Evolutionary conservation across 768 basidiomycete genomes (phyloP).

Genomic region (Boletus reticulatus): DNA sequence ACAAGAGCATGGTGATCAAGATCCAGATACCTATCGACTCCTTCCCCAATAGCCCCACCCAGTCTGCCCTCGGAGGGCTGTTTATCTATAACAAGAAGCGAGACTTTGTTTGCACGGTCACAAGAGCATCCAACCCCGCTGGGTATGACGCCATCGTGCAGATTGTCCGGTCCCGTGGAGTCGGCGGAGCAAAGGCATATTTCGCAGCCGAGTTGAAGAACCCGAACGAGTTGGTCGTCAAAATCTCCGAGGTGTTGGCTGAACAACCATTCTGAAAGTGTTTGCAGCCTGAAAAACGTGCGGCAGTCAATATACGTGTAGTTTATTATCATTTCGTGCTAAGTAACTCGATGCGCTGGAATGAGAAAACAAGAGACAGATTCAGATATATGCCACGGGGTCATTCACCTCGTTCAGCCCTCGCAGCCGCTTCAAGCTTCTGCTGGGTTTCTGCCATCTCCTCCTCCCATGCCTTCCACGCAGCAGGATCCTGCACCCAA

Average conservation of each 20-base stretch:
- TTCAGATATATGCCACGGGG: not conserved
- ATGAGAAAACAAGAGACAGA: not conserved
- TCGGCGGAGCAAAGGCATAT: slow-evolving; percentile 48
- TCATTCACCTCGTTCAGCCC: not conserved
- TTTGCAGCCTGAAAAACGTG: not conserved
- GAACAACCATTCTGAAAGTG: slow-evolving; percentile 50
- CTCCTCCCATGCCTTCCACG: slow-evolving; percentile 43
- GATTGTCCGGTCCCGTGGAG: slow-evolving; percentile 41
- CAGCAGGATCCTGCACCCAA: slow-evolving; percentile 34
- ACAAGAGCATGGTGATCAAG: slow-evolving; percentile 51
- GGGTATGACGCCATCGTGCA: slow-evolving; percentile 42
- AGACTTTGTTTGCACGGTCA: slow-evolving; percentile 47
- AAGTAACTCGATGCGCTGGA: not conserved
- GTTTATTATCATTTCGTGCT: not conserved
- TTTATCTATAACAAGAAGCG: slow-evolving; percentile 54
- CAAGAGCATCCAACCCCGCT: slow-evolving; percentile 29
- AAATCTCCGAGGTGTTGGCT: slow-evolving; percentile 49
- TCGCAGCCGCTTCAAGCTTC: slow-evolving; percentile 27
- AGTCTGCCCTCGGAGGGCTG: slow-evolving; percentile 24
- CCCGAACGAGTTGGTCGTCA: slow-evolving; percentile 47
- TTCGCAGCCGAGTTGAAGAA: slow-evolving; percentile 51
- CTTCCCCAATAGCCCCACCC: not conserved
- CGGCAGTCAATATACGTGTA: not conserved
- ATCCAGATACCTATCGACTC: slow-evolving; percentile 43
- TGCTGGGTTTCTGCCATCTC: slow-evolving; percentile 39